Evolutionary conservation across 495 filamentous ascomycete genomes (phyloP), one percentile per base, ranked within the genome.

Genomic region (Aspergillus leporis): DNA sequence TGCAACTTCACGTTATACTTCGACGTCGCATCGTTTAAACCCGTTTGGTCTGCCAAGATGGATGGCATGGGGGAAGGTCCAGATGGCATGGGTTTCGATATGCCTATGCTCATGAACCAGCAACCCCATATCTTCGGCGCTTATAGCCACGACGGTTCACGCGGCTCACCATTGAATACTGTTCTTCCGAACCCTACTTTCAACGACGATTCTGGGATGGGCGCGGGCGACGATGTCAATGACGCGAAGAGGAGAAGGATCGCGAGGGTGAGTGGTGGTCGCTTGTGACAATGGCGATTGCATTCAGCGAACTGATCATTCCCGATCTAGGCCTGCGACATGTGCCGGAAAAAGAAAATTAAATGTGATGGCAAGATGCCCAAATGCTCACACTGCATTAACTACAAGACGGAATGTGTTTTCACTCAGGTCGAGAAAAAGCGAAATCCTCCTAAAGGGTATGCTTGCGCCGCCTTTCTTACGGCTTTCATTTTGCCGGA

Each of bases 331-430:
- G 94, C 94, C 51, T 98, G 94, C 79, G 94, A 98, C 70, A 96
- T 97, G 93, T 98, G 94, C 69, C 85, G 94, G 61, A 97, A 97
- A 78, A 98, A 98, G 81, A 98, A 98, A 83, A 98, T 98, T 69
- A 98, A 98, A 76, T 98, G 94, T 74, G 95, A 98, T 69, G 94
- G 94, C 52, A 96, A 95, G 74, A 86, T 94, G 72, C 94, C 95
- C 40, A 85, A 91, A 57, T 98, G 94, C 74, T 92, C 91, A 16
- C 95, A 98, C 74, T 98, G 94, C 70, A 88, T 88, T 69, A 98
- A 98, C 73, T 97, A 98, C 80, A 97, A 97, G 80, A 96, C 92
- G 9, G 93, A 97, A 65, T 98, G 94, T 68, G 84, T 98, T 55
- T 98, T 97, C 68, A 98, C 94, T 6, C 91, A 96, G 66, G 92